Base-by-base conservation (phyloP, 2,329 filamentous ascomycete genomes). In the Alternaria postmessia region DNA sequence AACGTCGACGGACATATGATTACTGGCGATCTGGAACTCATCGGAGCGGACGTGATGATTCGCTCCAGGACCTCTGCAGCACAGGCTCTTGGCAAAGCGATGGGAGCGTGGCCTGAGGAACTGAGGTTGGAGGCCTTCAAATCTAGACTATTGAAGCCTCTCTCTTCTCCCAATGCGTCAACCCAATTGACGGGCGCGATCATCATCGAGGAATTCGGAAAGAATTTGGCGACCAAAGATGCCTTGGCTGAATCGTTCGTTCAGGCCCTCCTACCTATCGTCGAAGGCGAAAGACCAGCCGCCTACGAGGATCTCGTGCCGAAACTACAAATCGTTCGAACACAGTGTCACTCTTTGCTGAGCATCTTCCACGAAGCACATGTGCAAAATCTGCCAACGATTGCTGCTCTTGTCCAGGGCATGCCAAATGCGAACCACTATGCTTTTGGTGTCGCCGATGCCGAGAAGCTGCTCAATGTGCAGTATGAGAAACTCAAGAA, bases 1-100 rank as follows among this genome's bases (percentile, higher is more conserved):
- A 97, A 99, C 77, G 93, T 99, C 18, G 95, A 99, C 76, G 95
- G 94, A 9, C 94, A 96, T 68, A 97, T 99, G 90, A 93, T 99
- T 83, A 92, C 94, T 75, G 95, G 96, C 52, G 96, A 99, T 72
- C 90, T 98, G 47, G 96, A 99, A 74, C 84, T 99, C 42, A 94
- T 99, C 26, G 94, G 95, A 32, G 87, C 91, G 71, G 95, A 99
- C 61, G 89, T 89, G 7, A 87, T 99, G 78, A 88, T 98, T 51
- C 89, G 94, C 62, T 97, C 94, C 7, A 91, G 94, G 67, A 90
- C 96, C n/a, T 91, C 88, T 60, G 92, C 94, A 12, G 92, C 94
- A 20, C 89, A 87, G 72, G 95, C 95, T 3, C 88, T 99, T 78
- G 95, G 94, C 34, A 86, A 92, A 66, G 85, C 96, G 42, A 91